Evolutionary conservation across 129 eudicot genomes (phyloP), one percentile per base, ranked within the genome.

Genomic region (Flaveria trinervia): DNA sequence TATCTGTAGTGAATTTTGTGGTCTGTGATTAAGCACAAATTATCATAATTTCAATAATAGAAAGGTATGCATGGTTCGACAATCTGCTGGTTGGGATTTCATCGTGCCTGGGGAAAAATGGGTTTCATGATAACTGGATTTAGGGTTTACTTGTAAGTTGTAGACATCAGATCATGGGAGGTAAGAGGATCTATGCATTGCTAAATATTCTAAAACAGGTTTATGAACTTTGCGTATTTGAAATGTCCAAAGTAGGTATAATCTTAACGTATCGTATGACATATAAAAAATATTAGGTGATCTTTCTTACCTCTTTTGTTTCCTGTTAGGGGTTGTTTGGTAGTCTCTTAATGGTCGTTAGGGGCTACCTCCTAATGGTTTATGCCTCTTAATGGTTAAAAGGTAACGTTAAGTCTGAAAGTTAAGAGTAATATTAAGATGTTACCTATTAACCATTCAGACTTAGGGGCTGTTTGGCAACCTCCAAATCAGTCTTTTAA

Each of bases 1-100:
- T 52, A 60, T 23, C 36, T 68, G 9, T 68, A 15, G 44, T 51
- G 81, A 68, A 60, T 25, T 5, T 23, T 25, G n/a, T 60, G 67
- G 10, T 26, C 43, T 44, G 7, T 44, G 17, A 77, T 39, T 18
- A 13, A 44, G 50, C 60, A 69, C 9, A 1, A 57, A 17, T 55
- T 44, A 57, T 69, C 48, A 28, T 69, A 33, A 30, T 30, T 30
- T 69, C 30, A 33, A 60, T 54, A 49, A 54, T 56, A 57, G 28
- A 69, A 13, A 17, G 7, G 46, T 43, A 49, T 54, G 41, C 41
- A 3, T 36, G 59, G 60, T 43, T 75, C 20, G 15, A 9, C 1
- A 50, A 13, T 20, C 2, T 51, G 60, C 12, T 68, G 69, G 69
- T 43, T 13, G 14, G 6, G 60, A 25, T 69, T 16, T 45, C 12